Evolutionary conservation across 768 basidiomycete genomes (phyloP), one percentile per base, ranked within the genome.

Genomic region (Collybia nuda): DNA sequence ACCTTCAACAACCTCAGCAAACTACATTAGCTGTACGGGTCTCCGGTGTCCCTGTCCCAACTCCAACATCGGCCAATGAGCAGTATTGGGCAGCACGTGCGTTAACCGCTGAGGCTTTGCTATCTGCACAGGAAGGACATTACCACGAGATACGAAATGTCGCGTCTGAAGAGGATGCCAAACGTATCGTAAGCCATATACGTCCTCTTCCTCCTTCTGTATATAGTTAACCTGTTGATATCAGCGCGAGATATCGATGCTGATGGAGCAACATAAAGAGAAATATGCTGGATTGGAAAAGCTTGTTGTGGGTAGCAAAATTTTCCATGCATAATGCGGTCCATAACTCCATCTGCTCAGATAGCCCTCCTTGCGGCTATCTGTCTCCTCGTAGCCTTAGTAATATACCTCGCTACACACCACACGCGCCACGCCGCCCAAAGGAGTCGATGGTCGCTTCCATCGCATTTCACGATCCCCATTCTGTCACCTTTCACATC

Each of bases 401-500:
- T 74, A 19, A 65, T 71, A 23, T 70, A 69, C 42, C 66, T 72
- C 9, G 56, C 64, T 15, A 62, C 63, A 1, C 62, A 72, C 37
- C 57, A 64, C 49, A 57, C 62, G 6, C 64, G 57, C 24, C 62
- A 68, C 46, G 63, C 54, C 21, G 55, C 57, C 47, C 26, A 52
- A 18, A 59, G 60, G 44, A 58, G 61, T 21, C 62, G 65, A 56
- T 67, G 70, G 67, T 59, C 63, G 37, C 57, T 68, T 5, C 69
- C 84, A 0, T 71, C 78, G 1, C 88, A 89, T 61, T 88, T 88
- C 62, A 90, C 88, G 0, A 85, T 90, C 19, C 87, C 88, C 3
- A 83, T 90, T 3, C 63, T 90, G 15, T 90, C 88, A 0, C 88
- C 88, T 0, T 90, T 90, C 57, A 79, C 86, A 2, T 88, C 86